These are phyloP conservation scores for Boeremia lycopersici DNA, from an alignment of 2,329 filamentous ascomycete species.

Conservation along the genomic window DNA sequence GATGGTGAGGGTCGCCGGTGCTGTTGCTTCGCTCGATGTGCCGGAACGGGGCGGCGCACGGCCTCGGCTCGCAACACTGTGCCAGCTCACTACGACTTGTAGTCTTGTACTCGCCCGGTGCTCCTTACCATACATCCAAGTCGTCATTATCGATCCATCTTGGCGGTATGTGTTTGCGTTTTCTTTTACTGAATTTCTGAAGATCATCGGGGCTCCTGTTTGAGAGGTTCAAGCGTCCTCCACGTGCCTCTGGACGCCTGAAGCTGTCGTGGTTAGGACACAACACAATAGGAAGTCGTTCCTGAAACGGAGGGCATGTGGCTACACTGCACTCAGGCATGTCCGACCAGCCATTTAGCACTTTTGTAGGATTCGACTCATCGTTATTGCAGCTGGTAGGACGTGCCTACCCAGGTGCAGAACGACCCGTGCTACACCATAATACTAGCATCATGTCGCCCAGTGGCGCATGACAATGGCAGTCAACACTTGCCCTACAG, in stretches of 20 bases:
- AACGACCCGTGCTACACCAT: too few relatives aligned
- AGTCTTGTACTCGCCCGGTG: background rate
- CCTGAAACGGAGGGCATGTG: too few relatives aligned
- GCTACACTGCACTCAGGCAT: too few relatives aligned
- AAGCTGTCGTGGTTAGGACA: too few relatives aligned
- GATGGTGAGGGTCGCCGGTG: conserved; percentile 9
- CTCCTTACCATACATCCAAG: background rate
- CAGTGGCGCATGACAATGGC: background rate
- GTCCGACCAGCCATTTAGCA: too few relatives aligned
- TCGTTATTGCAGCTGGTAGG: too few relatives aligned
- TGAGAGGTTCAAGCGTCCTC: background rate
- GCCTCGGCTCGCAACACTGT: conserved; percentile 7
- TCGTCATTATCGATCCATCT: background rate
- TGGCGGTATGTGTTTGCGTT: background rate
- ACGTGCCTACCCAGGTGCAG: too few relatives aligned
- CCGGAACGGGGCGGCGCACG: conserved; percentile 17
- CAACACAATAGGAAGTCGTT: too few relatives aligned
- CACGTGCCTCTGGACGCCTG: background rate
- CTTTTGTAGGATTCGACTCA: too few relatives aligned
- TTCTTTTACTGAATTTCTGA: background rate
- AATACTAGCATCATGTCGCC: background rate
- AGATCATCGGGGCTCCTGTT: background rate
- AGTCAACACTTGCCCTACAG: too few relatives aligned
- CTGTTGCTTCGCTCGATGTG: conserved; percentile 12
- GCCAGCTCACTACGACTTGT: background rate